Evolutionary conservation across 805 yeast genomes (phyloP).

Genomic region (Sugiyamaella americana): DNA sequence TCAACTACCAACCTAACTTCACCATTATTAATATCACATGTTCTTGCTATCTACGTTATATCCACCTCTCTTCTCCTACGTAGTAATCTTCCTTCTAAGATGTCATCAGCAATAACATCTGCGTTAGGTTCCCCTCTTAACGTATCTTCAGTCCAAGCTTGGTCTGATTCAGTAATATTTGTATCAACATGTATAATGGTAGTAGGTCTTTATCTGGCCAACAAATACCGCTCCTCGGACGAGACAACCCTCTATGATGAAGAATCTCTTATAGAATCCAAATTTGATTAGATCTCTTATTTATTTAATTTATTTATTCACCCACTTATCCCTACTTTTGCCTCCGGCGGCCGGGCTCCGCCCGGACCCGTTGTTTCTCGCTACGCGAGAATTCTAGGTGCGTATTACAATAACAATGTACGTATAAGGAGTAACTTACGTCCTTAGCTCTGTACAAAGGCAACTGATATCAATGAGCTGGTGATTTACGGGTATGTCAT

Average conservation of each 20-base stretch:
- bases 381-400: too few species aligned
- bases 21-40: constrained; percentile 31
- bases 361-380: too few species aligned
- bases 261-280: constrained; percentile 19
- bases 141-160: constrained; percentile 32
- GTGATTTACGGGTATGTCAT: too few species aligned
- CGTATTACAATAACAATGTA: too few species aligned
- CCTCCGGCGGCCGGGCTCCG: too few species aligned
- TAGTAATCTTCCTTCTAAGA: constrained; percentile 34
- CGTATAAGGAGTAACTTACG: too few species aligned
- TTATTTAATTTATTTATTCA: constrained; percentile 1
- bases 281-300: constrained; percentile 12
- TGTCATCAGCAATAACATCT: constrained; percentile 36
- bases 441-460: too few species aligned
- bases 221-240: constrained; percentile 7
- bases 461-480: too few species aligned
- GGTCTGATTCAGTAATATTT: constrained; percentile 35
- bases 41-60: constrained; percentile 35
- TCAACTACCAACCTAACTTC: background rate
- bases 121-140: constrained; percentile 38
- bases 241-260: constrained; percentile 19
- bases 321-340: background rate
- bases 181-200: constrained; percentile 28
- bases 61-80: constrained; percentile 38
- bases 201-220: constrained; percentile 23